These are phyloP conservation scores for Didymella glomerata DNA, from an alignment of 2,329 filamentous ascomycete genomes.

Conservation along the genomic window DNA sequence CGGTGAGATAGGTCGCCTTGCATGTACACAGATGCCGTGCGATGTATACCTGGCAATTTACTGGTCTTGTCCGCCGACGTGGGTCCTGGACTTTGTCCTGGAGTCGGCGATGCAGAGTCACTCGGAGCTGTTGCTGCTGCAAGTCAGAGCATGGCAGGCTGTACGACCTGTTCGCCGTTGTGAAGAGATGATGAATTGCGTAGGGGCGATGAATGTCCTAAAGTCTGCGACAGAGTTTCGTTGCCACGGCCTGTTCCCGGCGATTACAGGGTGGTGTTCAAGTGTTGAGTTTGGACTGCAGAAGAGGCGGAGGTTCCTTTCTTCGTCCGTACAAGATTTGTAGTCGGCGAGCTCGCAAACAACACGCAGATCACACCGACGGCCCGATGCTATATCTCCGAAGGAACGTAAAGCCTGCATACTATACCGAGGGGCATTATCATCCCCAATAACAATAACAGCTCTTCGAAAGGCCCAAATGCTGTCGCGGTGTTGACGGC, in stretches of 20 bases:
- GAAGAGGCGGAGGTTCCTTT: not conserved
- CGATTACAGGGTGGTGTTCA: not conserved
- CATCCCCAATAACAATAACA: not conserved
- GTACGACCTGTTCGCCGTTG: not conserved
- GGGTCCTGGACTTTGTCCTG: not conserved
- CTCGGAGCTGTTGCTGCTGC: not conserved
- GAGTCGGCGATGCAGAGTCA: not conserved
- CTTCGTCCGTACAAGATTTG: not conserved
- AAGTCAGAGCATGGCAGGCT: not conserved
- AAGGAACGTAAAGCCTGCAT: not conserved
- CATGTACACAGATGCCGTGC: not conserved
- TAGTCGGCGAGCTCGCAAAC: constrained; percentile 3
- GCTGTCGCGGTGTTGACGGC: not conserved
- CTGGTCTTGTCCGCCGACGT: not conserved
- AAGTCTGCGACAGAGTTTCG: not conserved
- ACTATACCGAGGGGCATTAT: not conserved
- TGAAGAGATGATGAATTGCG: not conserved
- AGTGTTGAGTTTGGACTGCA: not conserved
- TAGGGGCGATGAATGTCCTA: too few species aligned
- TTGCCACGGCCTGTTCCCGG: not conserved
- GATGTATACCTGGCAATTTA: not conserved
- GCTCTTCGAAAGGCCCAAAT: not conserved
- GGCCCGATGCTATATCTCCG: not conserved
- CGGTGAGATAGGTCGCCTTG: not conserved
- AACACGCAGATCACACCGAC: not conserved